phyloP scores from a whole-genome alignment of 2,329 filamentous ascomycete genomes.

The Phoma herbarum region DNA sequence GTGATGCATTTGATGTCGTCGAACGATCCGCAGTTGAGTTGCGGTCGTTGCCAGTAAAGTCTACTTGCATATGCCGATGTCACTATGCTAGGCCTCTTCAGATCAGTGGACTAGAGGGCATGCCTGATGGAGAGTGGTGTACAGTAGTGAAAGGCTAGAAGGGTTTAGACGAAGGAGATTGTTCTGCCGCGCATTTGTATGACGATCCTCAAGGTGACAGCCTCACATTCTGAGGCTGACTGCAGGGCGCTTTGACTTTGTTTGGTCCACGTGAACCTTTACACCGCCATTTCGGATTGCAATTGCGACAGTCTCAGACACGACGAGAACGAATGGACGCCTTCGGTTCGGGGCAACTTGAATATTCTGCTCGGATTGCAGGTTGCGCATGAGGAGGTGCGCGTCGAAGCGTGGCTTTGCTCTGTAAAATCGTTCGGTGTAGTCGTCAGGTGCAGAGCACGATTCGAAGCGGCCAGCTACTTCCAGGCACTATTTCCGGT shows the following conservation, averaged over 20 bases:
- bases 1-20: neutral
- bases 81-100: neutral
- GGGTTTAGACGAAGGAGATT: neutral
- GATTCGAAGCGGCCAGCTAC: neutral
- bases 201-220: constrained; percentile 8
- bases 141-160: neutral
- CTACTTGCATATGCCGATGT: neutral
- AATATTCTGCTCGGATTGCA: neutral
- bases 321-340: neutral
- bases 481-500: neutral
- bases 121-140: neutral
- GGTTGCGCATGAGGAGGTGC: neutral
- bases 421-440: neutral
- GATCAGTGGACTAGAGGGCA: neutral
- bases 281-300: constrained; percentile 13
- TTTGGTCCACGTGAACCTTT: constrained; percentile 20
- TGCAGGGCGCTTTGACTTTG: constrained; percentile 16
- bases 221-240: constrained; percentile 18
- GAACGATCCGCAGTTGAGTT: neutral
- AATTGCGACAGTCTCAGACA: constrained; percentile 4
- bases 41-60: neutral
- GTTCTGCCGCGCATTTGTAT: constrained; percentile 9
- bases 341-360: neutral
- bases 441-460: neutral
- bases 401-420: neutral